Base-by-base conservation (phyloP, 2,329 filamentous ascomycete species). In the Achaetomium macrosporum region DNA sequence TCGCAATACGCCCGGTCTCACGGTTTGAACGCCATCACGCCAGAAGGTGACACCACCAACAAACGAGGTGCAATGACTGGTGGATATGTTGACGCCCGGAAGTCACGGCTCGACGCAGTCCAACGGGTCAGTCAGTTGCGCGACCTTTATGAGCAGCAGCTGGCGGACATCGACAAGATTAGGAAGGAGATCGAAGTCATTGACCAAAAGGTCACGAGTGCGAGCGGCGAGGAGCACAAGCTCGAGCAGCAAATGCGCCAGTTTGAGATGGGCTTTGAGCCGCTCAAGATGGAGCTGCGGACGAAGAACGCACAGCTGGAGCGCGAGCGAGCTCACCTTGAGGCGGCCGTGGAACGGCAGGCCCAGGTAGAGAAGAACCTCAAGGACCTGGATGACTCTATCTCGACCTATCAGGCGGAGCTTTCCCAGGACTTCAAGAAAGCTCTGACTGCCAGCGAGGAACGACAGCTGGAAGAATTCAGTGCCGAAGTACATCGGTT, bases 51-150 rank as follows among this genome's bases (percentile, higher is more conserved):
- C 69, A 89, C 89, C 31, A 91, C 90, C 1, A 95, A 96, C 71
- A 96, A 95, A 73, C 87, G 92, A 62, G 93, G 93, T 70, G 92
- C 91, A 13, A 83, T 99, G 74, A 96, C 90, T 45, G 93, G 93
- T 75, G 93, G 93, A 63, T 99, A 87, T 66, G 87, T 96, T 57
- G 93, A 99, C 65, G 82, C 87, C 11, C 82, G 87, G 33, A 86
- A 85, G 60, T 97, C 92, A 1, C 85, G 92, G 19, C 77, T 97
- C n/a, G 86, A 92, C 63, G 90, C 87, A 29, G 86, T 96, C 30
- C 85, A 85, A 55, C 78, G 82, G 5, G 82, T 92, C 31, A 82
- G 84, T 51, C 85, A 83, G 63, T 89, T 87, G 76, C 83, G 90
- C 35, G 78, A 84, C 47, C 84, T 89, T 64, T 87, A 82, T 59